Evolutionary conservation across 805 yeast species (phyloP).

Genomic region (Clavispora vitiphila): DNA sequence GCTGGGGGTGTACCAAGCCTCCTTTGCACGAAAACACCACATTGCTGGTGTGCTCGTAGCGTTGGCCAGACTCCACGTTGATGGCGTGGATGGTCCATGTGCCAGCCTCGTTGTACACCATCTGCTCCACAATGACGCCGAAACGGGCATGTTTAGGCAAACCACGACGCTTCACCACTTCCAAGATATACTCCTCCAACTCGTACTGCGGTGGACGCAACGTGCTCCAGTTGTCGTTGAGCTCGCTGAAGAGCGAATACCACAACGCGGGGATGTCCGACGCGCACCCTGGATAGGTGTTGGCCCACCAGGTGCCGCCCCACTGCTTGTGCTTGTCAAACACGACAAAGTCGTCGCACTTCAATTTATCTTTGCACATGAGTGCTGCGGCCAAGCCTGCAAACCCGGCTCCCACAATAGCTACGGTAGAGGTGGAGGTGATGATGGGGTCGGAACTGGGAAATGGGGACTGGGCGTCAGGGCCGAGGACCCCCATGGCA

Average conservation of each 20-base stretch:
- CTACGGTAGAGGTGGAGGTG: constrained; percentile 23
- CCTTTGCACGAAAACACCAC: constrained; percentile 27
- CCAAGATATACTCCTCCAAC: constrained; percentile 35
- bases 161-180: constrained; percentile 25
- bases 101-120: constrained; percentile 21
- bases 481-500: constrained; percentile 23
- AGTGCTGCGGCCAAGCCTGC: constrained; percentile 33
- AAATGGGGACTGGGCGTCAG: constrained; percentile 13
- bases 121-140: constrained; percentile 17
- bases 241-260: constrained; percentile 32
- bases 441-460: constrained; percentile 15
- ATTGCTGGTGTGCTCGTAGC: constrained; percentile 24
- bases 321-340: constrained; percentile 36
- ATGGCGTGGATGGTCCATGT: constrained; percentile 27
- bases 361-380: constrained; percentile 20
- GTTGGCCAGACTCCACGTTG: constrained; percentile 26
- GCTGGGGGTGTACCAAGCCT: constrained; percentile 34
- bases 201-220: constrained; percentile 39
- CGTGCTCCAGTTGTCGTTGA: constrained; percentile 32
- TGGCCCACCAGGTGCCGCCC: constrained; percentile 45
- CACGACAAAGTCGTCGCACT: constrained; percentile 26
- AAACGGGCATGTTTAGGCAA: constrained; percentile 20
- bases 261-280: constrained; percentile 40
- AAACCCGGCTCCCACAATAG: constrained; percentile 39
- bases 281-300: constrained; percentile 43